Evolutionary conservation across 1,284 basidiomycete genomes (phyloP).

Genomic region (Rugosomyces carneus): DNA sequence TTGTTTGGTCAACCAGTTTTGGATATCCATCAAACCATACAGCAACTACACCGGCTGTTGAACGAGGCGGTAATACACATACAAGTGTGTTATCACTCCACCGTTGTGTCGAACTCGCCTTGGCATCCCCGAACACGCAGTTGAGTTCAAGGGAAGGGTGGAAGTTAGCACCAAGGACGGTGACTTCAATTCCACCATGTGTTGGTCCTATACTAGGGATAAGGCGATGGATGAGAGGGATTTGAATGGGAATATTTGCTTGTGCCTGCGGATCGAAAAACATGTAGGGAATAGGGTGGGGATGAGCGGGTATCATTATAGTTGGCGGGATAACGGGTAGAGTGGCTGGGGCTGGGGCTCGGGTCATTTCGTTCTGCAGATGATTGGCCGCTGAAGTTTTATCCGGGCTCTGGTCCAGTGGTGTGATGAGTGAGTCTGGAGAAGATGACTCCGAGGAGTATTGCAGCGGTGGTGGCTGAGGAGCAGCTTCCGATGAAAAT

Average conservation of each 20-base stretch:
- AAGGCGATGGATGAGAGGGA: conserved; percentile 74
- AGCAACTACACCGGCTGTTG: conserved; percentile 81
- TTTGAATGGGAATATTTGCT: conserved; percentile 38
- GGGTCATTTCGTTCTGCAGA: conserved; percentile 18
- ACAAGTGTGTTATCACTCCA: conserved; percentile 95
- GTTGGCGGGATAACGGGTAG: conserved; percentile 19
- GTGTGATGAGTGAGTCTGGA: conserved; percentile 34
- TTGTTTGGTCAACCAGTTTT: conserved; percentile 47
- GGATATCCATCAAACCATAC: conserved; percentile 80
- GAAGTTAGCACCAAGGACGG: conserved; percentile 89
- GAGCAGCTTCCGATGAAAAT: conserved; percentile 18
- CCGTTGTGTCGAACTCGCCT: conserved; percentile 79
- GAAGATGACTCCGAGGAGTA: conserved; percentile 37
- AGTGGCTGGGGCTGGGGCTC: conserved; percentile 21
- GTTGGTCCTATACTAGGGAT: conserved; percentile 92
- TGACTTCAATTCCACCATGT: conserved; percentile 92
- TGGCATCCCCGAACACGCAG: conserved; percentile 83
- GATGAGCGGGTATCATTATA: conserved; percentile 23
- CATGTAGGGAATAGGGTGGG: conserved; percentile 47
- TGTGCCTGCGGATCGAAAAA: conserved; percentile 50
- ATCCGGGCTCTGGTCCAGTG: conserved; percentile 32
- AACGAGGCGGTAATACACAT: conserved; percentile 84
- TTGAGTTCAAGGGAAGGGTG: conserved; percentile 61
- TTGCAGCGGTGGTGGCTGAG: conserved; percentile 29
- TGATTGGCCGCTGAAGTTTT: conserved; percentile 26